Conservation (phyloP, 2,329 filamentous ascomycete species). For the Neonectria neomacrospora region DNA sequence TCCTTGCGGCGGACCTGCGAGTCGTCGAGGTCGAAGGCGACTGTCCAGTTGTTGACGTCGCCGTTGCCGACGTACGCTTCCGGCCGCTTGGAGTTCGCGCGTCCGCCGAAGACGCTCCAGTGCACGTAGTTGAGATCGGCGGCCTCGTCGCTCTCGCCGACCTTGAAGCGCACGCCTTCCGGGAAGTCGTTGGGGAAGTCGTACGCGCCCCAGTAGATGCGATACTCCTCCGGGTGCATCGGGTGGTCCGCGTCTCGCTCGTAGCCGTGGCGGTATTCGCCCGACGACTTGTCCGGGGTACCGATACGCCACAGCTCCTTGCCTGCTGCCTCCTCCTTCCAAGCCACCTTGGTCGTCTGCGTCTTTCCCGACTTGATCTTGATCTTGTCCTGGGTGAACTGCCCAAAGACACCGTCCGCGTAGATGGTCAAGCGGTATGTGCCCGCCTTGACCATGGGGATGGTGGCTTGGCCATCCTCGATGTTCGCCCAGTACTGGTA, state of each 20-base stretch:
- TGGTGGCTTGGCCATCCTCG: slow-evolving; percentile 58
- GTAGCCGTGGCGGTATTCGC: slow-evolving; percentile 70
- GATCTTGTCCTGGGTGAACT: slow-evolving; percentile 64
- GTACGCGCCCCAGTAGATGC: slow-evolving; percentile 70
- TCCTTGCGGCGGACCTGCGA: slow-evolving; percentile 54
- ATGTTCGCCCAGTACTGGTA: slow-evolving; percentile 73
- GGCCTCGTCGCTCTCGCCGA: slow-evolving; percentile 61
- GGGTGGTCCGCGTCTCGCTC: slow-evolving; percentile 59
- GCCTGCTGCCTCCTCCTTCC: slow-evolving; percentile 66
- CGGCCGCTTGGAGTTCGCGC: slow-evolving; percentile 59
- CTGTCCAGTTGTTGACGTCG: slow-evolving; percentile 69
- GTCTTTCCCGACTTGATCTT: slow-evolving; percentile 52
- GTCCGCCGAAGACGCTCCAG: slow-evolving; percentile 71
- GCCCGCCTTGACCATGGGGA: slow-evolving; percentile 66
- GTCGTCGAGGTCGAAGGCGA: slow-evolving; percentile 61
- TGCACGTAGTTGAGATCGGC: slow-evolving; percentile 72
- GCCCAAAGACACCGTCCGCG: slow-evolving; percentile 70
- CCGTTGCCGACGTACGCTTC: slow-evolving; percentile 55
- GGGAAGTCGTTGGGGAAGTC: slow-evolving; percentile 71
- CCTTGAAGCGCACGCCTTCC: slow-evolving; percentile 65
- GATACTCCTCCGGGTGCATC: slow-evolving; percentile 65
- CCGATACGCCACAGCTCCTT: slow-evolving; percentile 72
- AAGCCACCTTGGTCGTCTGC: slow-evolving; percentile 54
- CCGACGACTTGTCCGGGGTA: slow-evolving; percentile 69
- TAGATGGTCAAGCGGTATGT: slow-evolving; percentile 72